Base-by-base conservation (phyloP, 805 yeast genomes). In the Candida cerambycidarum region DNA sequence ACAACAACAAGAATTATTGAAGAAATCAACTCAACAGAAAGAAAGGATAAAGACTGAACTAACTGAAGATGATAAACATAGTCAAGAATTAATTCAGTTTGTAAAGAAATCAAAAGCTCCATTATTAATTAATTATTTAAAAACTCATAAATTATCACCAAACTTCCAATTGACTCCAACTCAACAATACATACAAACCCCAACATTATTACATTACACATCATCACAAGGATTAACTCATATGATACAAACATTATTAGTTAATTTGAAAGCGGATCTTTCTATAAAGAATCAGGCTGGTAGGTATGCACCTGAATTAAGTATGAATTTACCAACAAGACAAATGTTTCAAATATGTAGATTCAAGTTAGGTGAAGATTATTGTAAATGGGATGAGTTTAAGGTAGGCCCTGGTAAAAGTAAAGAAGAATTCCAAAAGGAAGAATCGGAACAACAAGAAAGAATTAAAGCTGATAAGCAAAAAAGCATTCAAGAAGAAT, bases 191-290 rank as follows among this genome's bases (percentile, higher is more conserved):
- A 52, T 59, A 9, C 63, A 70, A 10, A 71, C 81, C 0, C 96
- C 97, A 3, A 87, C 95, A 0, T 59, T 86, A 44, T 65, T 93
- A 23, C 96, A 89, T 56, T 88, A 71, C 58, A 92, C 96, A 0
- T 66, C 97, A 0, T 71, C 80, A 7, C 70, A 80, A 43, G 86
- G 87, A 3, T 66, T 82, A 16, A 71, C 73, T 41, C 87, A 83
- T 50, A 81, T 89, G 74, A 80, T 87, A 2, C 73, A 75, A 35
- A 71, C 80, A 0, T 67, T 92, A 39, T 58, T 90, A 18, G 70
- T 75, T 9, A 80, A 75, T 37, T 58, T 86, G 51, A 83, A 84
- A 46, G 85, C 88, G 0, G 84, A 87, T 50, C 3, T 29, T 17
- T 38, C 40, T 8, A 44, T 77, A 4, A 41, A 47, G 28, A 89